Evolutionary conservation across 768 basidiomycete species (phyloP), one percentile per base, ranked within the genome.

Genomic region (Boletus barrowsii): DNA sequence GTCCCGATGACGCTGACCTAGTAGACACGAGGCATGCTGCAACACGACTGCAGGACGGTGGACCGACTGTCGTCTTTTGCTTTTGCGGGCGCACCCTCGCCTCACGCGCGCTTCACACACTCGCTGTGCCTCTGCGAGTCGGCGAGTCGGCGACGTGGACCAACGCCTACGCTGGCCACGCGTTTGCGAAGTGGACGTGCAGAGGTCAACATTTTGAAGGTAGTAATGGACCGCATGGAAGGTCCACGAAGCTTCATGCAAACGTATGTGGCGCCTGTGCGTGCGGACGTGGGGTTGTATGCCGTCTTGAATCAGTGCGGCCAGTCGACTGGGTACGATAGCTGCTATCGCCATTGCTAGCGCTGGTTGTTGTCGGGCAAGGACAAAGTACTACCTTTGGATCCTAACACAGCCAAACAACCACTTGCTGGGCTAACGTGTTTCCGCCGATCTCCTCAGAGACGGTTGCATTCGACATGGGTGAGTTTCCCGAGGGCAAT

Each of bases 211-310:
- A n/a, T 74, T 69, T 20, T 73, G 68, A 0, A 88, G 89, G 72
- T 95, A 94, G 75, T 98, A 98, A 5, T 80, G 74, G 59, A 87
- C 67, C 86, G n/a, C n/a, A 97, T 90, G 26, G 91, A 80, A 0
- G 93, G 93, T 0, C 95, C 96, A 0, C 86, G 83, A 35, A 98
- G 82, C 17, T 87, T 79, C 14, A 81, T 77, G 20, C 88, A 84
- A 43, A 98, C 83, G 74, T 96, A 93, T 74, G 98, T 98, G 24
- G 93, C 88, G 17, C 96, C 96, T 0, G 90, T 94, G 17, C 95
- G 86, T 14, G 83, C 68, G 24, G 81, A 82, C 3, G 79, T 79
- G 0, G 95, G 96, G 72, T 98, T 98, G 73, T 89, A 93, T 4
- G 87, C 77, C 9, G 92, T 96, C 65, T 93, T 83, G 66, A 98